A percentile compares a stretch with the other conserved stretches of the same genome.
Conservation (phyloP, 495 filamentous ascomycete genomes). For the Parachaetomium inaequale region DNA sequence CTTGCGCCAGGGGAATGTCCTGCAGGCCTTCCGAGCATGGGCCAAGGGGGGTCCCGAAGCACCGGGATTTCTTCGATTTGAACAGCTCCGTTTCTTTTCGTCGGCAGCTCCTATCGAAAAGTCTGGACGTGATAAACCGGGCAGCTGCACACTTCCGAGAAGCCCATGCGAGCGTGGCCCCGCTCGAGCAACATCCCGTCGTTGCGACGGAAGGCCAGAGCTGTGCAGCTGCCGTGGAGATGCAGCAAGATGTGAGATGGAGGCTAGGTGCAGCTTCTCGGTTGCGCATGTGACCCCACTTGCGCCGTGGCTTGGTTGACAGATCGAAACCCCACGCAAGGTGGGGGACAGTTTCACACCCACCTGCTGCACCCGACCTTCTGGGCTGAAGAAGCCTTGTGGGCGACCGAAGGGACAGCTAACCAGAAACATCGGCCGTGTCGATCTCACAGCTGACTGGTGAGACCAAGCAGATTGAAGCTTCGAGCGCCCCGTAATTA, state of each 20-base stretch:
- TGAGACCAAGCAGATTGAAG: background rate
- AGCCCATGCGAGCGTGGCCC: too few species aligned
- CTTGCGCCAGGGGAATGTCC: background rate
- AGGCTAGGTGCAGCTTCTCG: background rate
- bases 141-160: too few species aligned
- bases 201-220: background rate
- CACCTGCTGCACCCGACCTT: background rate
- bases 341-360: background rate
- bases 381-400: background rate
- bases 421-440: background rate
- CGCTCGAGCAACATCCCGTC: background rate
- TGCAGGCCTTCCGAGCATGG: background rate
- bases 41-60: conserved; percentile 1
- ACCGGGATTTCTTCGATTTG: background rate
- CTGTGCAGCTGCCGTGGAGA: background rate
- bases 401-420: background rate
- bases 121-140: too few species aligned
- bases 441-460: background rate
- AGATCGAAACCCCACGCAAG: conserved; percentile 8
- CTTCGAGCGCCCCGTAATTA: background rate
- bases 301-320: conserved; percentile 4
- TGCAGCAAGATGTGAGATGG: background rate
- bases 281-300: background rate
- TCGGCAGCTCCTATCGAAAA: background rate
- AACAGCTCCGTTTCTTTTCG: background rate